Base-by-base conservation (phyloP, 371 early-diverging fungal genomes). In the Mortierella sp. region DNA sequence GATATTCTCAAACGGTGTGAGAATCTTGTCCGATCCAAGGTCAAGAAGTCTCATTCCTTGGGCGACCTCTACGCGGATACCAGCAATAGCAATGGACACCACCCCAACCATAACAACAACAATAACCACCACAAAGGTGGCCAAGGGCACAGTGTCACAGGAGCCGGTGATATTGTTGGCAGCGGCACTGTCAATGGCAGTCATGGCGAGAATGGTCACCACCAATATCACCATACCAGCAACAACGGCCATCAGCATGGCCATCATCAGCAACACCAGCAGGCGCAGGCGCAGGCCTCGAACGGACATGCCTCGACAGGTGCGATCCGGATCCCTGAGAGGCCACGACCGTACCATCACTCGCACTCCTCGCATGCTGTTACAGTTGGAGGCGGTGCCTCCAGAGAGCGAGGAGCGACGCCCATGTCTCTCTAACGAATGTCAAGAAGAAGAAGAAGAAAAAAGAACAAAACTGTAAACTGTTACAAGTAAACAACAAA, bases 1-100 rank as follows among this genome's bases (percentile, higher is more conserved):
- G 93, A 93, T 63, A 91, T 95, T 46, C 78, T 95, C 48, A 92
- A 93, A 75, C 89, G 92, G 27, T 93, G 93, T 74, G 94, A 95
- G 78, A 89, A 89, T 58, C 84, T 91, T 35, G 90, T 94, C 24
- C 76, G 77, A 46, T 46, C 84, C 88, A 89, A 90, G 54, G 79
- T 89, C 70, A 90, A 89, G 60, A 88, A 89, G 76, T 83, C 89
- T 0, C 82, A 84, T n/a, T 84, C 88, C 0, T 3, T 78, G 46
- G 79, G 81, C 10, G 82, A 78, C 21, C 54, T 81, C 5, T 63
- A 77, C n/a, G 73, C 73, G 24, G 77, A 82, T 7, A 24, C 16
- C 18, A 63, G 4, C 46, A 60, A 58, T 38, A 27, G 27, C 10
- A 32, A 44, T n/a, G 72, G 48, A 27, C 74, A 73, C 7, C 54